Evolutionary conservation across 768 basidiomycete genomes (phyloP).

Genomic region (Lanmaoa pseudosensibilis): DNA sequence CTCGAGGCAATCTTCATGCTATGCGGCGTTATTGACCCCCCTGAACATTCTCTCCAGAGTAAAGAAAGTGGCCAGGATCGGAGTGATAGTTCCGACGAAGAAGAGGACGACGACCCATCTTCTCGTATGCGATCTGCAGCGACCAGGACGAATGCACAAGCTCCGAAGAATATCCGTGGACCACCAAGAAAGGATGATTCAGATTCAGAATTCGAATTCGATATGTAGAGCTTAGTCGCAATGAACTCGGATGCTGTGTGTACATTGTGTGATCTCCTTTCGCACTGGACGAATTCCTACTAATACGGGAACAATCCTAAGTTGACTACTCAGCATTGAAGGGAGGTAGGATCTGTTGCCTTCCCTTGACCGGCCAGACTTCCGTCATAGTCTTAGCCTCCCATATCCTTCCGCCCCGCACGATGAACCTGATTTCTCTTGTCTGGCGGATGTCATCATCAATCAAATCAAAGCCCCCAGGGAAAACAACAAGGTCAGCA

Average conservation of each 20-base stretch:
- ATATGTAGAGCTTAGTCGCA: constrained; percentile 42
- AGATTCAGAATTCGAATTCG: constrained; percentile 79
- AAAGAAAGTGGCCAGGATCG: constrained; percentile 30
- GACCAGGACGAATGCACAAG: constrained; percentile 53
- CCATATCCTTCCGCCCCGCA: constrained; percentile 70
- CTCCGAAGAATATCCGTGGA: constrained; percentile 56
- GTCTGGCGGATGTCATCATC: constrained; percentile 51
- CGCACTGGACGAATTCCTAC: background rate
- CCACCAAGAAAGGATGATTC: constrained; percentile 58
- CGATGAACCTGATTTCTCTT: constrained; percentile 53
- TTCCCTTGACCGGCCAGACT: constrained; percentile 67
- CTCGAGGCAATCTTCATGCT: constrained; percentile 70
- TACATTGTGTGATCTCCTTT: background rate
- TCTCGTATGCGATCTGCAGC: constrained; percentile 57
- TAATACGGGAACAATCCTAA: background rate
- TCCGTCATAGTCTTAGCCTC: constrained; percentile 66
- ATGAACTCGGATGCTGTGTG: background rate
- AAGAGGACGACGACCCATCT: constrained; percentile 50
- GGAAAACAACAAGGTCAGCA: constrained; percentile 70
- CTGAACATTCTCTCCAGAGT: constrained; percentile 42
- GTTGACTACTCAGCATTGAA: constrained; percentile 47
- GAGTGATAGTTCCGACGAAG: constrained; percentile 45
- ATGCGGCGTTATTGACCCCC: constrained; percentile 62
- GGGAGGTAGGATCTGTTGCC: constrained; percentile 53
- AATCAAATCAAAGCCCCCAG: constrained; percentile 57